Evolutionary conservation across 2,329 filamentous ascomycete genomes (phyloP).

Genomic region (Xylaria sp.): DNA sequence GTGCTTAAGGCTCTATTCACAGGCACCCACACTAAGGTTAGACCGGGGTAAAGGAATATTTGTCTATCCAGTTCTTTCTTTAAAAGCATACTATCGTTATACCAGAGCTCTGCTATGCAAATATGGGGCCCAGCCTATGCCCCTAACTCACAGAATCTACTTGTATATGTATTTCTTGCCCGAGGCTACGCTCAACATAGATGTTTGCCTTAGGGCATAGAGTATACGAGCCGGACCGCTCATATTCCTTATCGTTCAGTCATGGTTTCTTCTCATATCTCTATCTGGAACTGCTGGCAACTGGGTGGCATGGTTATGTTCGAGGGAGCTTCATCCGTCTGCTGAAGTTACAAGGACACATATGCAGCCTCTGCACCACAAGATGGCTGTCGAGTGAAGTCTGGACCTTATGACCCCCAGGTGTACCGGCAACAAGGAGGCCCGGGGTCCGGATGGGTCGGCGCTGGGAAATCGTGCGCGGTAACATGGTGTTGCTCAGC

Average conservation of each 20-base stretch:
- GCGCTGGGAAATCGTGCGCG: slow-evolving; percentile 43
- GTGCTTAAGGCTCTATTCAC: too few relatives aligned
- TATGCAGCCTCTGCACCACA: slow-evolving; percentile 48
- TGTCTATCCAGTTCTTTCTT: too few relatives aligned
- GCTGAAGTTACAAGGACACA: slow-evolving; percentile 49
- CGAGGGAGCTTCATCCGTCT: slow-evolving; percentile 41
- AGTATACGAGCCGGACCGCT: too few relatives aligned
- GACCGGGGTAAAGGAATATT: not conserved
- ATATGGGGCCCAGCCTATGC: too few relatives aligned
- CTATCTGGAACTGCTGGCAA: not conserved
- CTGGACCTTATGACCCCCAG: slow-evolving; percentile 41
- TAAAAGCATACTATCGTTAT: too few relatives aligned
- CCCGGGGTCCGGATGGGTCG: slow-evolving; percentile 40
- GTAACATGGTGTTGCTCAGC: slow-evolving; percentile 45
- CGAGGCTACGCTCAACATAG: too few relatives aligned
- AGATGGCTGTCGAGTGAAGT: slow-evolving; percentile 42
- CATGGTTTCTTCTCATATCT: too few relatives aligned
- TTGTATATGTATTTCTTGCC: too few relatives aligned
- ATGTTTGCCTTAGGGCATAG: not conserved
- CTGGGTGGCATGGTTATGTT: slow-evolving; percentile 38
- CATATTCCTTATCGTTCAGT: too few relatives aligned
- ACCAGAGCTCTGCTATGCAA: too few relatives aligned
- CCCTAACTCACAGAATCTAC: too few relatives aligned
- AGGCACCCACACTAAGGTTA: not conserved
- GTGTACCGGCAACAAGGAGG: slow-evolving; percentile 42